Base-by-base conservation (phyloP, 1,284 basidiomycete species). In the Mycena sp. region DNA sequence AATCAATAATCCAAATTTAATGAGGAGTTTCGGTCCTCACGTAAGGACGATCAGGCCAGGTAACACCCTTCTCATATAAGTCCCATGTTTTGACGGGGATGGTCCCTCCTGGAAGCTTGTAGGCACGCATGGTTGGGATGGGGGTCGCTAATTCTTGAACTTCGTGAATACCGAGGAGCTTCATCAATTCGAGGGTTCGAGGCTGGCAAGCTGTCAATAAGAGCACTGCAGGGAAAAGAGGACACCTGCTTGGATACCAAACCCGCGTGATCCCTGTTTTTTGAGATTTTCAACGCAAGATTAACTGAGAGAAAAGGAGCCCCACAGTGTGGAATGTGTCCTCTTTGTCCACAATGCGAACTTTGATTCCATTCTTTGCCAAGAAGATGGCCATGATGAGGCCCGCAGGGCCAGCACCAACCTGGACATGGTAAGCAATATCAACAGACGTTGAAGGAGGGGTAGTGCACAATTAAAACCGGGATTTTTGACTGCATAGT, bases 141-240 rank as follows among this genome's bases (percentile, higher is more conserved):
- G 59, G 43, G 12, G 56, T 51, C 14, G 44, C 43, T 16, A 63
- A 37, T 40, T 44, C 29, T 19, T 48, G 48, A 5, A 74, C 57
- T 23, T 76, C 72, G 6, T 67, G 49, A 6, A 75, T 58, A 19
- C 68, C 70, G 6, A 77, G 69, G 21, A 69, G 63, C 21, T 73
- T 53, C 55, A 71, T 73, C 6, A 74, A 28, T 46, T 77, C 76
- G 11, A 73, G 58, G 10, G 74, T 68, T 17, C 76, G 72, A 6
- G 75, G 73, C 76, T 77, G 43, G 0, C 11, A 32, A 32, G 21
- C 2, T 53, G 16, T 46, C 30, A 56, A 26, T 29, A 4, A 21
- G 52, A 23, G n/a, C 19, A 9, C 14, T 23, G 19, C 3, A 50
- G 12, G 19, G 2, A 0, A 21, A 30, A 29, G 5, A 54, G n/a